These are phyloP conservation scores for Rhodotorula sp. DNA, from an alignment of 1,284 basidiomycete genomes.

Conservation along the genomic window DNA sequence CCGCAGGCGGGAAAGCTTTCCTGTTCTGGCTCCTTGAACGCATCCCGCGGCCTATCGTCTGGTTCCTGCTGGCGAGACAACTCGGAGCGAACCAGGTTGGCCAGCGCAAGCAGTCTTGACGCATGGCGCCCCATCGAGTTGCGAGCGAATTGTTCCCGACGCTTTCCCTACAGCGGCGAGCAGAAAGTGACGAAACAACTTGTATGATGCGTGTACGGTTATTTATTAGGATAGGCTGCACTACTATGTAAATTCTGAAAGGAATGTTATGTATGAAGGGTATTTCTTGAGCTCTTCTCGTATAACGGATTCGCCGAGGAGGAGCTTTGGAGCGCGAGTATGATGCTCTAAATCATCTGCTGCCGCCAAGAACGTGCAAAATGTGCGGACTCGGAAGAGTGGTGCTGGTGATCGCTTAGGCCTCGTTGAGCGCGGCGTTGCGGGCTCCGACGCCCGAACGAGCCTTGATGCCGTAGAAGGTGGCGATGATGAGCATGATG, in stretches of 20 bases:
- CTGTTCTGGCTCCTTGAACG: slow-evolving; percentile 35
- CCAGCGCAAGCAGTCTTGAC: neutral
- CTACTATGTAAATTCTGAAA: too few relatives aligned
- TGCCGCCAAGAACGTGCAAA: neutral
- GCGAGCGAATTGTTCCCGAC: too few relatives aligned
- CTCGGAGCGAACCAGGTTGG: slow-evolving; percentile 26
- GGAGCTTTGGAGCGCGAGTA: too few relatives aligned
- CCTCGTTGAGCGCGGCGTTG: slow-evolving; percentile 27
- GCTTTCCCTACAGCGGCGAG: too few relatives aligned
- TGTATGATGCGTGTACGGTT: too few relatives aligned
- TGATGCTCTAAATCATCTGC: neutral
- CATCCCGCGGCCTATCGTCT: slow-evolving; percentile 23
- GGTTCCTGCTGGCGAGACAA: slow-evolving; percentile 12
- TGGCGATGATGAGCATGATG: slow-evolving; percentile 44
- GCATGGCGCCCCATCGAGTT: too few relatives aligned
- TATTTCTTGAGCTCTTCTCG: too few relatives aligned
- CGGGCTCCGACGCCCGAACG: slow-evolving; percentile 47
- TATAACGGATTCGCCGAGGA: too few relatives aligned
- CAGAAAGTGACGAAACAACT: too few relatives aligned
- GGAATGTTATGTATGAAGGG: too few relatives aligned
- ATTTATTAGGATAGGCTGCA: too few relatives aligned
- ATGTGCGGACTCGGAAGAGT: neutral
- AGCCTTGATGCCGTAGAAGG: slow-evolving; percentile 49
- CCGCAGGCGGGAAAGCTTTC: slow-evolving; percentile 29
- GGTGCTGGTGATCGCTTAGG: slow-evolving; percentile 5